Conservation (phyloP, 192 early-diverging fungal genomes). For the Podila clonocystis region DNA sequence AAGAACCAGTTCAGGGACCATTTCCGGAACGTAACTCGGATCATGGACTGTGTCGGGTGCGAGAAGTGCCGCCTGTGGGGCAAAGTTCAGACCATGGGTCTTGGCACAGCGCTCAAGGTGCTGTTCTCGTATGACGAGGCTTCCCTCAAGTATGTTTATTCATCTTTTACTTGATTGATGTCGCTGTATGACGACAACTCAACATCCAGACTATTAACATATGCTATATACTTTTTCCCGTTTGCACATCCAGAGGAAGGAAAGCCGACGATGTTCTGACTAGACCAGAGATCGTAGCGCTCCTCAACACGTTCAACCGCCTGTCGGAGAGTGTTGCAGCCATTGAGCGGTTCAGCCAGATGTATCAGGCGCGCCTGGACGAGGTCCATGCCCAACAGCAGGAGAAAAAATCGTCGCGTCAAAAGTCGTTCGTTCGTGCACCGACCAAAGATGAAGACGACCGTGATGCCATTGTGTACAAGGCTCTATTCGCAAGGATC, state of each 20-base stretch:
- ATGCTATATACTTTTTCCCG: neutral
- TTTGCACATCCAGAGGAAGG: conserved; percentile 48
- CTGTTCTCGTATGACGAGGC: conserved; percentile 92
- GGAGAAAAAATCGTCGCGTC: neutral
- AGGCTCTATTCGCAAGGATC: conserved; percentile 16
- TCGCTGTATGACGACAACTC: too few species aligned
- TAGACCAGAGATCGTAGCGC: conserved; percentile 88
- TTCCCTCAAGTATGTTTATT: conserved; percentile 56
- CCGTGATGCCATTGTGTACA: conserved; percentile 27
- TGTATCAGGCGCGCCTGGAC: conserved; percentile 64
- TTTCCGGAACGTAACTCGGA: conserved; percentile 96
- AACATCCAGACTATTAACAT: too few species aligned
- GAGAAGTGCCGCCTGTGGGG: conserved; percentile 99
- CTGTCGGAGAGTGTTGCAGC: conserved; percentile 86
- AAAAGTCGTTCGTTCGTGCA: conserved; percentile 12
- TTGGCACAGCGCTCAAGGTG: conserved; percentile 97
- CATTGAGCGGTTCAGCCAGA: conserved; percentile 82
- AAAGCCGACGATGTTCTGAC: conserved; percentile 65
- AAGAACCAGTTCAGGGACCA: conserved; percentile 89
- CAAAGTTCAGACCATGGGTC: conserved; percentile 90
- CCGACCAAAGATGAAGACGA: conserved; percentile 41
- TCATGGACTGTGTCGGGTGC: conserved; percentile 99
- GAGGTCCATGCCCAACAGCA: neutral
- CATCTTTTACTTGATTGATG: neutral
- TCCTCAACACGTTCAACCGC: conserved; percentile 91